Conservation (phyloP, 2,329 filamentous ascomycete species). For the Arthrobotrys musiformis region DNA sequence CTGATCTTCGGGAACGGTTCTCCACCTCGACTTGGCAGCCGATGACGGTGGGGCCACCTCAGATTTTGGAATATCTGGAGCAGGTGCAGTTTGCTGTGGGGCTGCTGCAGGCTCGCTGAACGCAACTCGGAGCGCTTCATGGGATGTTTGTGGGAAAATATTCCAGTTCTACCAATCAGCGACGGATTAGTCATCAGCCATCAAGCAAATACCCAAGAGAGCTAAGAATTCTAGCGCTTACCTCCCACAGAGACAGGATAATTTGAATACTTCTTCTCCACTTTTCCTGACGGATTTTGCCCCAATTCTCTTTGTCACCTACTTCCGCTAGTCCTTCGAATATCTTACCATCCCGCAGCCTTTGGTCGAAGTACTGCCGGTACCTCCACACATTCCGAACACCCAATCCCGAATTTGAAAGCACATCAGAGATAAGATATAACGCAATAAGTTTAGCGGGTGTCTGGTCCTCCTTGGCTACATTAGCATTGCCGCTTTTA, state of each 20-base stretch:
- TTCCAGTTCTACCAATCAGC: constrained; percentile 64
- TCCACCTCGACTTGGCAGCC: constrained; percentile 39
- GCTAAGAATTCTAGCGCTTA: constrained; percentile 28
- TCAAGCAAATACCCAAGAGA: neutral
- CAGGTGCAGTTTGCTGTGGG: constrained; percentile 59
- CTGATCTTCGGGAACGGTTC: constrained; percentile 42
- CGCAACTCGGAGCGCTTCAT: constrained; percentile 75
- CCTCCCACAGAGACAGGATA: constrained; percentile 76
- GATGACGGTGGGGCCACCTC: constrained; percentile 33
- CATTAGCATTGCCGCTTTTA: constrained; percentile 62
- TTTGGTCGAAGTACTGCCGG: constrained; percentile 79
- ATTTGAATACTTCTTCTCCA: constrained; percentile 80
- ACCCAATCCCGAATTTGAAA: constrained; percentile 80
- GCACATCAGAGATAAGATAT: constrained; percentile 82
- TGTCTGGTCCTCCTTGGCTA: constrained; percentile 72
- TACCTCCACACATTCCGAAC: constrained; percentile 89
- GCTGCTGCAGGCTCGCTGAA: constrained; percentile 79
- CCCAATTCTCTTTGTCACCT: constrained; percentile 79
- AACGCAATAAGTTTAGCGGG: constrained; percentile 80
- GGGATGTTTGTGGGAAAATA: constrained; percentile 77
- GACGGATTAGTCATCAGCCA: constrained; percentile 23
- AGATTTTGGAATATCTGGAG: constrained; percentile 13
- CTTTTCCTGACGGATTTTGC: constrained; percentile 81
- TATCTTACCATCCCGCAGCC: constrained; percentile 73
- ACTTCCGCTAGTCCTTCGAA: constrained; percentile 81